Evolutionary conservation across 2,329 filamentous ascomycete genomes (phyloP), one percentile per base, ranked within the genome.

Genomic region (Nothophaeocryptopus gaeumannii): DNA sequence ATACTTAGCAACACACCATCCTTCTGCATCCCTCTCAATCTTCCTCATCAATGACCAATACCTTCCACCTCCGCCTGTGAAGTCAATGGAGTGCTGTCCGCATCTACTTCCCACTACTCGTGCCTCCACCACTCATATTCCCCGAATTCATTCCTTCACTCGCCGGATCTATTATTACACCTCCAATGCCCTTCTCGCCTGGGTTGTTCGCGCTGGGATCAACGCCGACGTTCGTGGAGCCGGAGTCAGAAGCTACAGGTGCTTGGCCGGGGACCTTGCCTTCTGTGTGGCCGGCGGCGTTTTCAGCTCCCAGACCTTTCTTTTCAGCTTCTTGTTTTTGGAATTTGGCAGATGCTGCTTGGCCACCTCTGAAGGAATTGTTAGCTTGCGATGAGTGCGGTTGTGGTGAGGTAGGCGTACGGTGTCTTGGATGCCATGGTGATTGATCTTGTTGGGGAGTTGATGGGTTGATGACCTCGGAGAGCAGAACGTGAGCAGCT

Each of bases 241-340:
- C 62, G 8, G 66, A 68, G 58, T 69, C 67, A 12, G 64, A 67
- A 4, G 66, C 66, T 5, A 68, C 66, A 20, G 65, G 61, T 13
- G 62, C 62, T 37, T 67, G 57, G 38, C 66, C 65, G 5, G 65
- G 66, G 8, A 35, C 38, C 30, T 56, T 42, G 37, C 53, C 55
- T 29, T 66, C 61, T 15, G 58, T 67, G 51, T 62, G 58, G 41
- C 61, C 64, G 8, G 62, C 58, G 10, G 66, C 66, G 53, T 68
- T 67, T 39, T 58, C 52, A 9, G 66, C 65, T 40, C 66, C 66
- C 32, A 59, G 54, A 37, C 66, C 66, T 34, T 69, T 56, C 38
- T 60, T 61, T 53, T 65, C 58, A 20, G 65, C 66, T 54, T 67
- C 55, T 49, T 67, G 62, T 60, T 68, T 69, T 34, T 60, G 55